Base-by-base conservation (phyloP, 257 asterid genomes). In the Lycium ferocissimum region DNA sequence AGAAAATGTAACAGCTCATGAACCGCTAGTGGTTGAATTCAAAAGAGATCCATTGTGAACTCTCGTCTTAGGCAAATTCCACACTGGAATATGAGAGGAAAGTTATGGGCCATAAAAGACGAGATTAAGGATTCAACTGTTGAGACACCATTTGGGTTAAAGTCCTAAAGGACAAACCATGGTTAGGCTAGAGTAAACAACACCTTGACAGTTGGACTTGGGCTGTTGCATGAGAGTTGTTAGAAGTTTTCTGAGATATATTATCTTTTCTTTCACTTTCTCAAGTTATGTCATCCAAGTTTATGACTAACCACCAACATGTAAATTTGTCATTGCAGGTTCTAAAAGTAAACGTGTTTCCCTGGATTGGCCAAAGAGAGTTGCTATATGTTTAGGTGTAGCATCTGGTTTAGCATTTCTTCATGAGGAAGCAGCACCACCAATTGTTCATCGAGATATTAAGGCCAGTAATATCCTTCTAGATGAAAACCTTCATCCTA, bases 391-490 rank as follows among this genome's bases (percentile, higher is more conserved):
- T 43, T 37, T 84, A 70, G 98, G 97, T 12, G 94, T 94, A 15
- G 98, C 98, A 85, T 85, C 92, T 35, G 98, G 96, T 62, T 94
- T 95, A 82, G 94, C 92, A 54, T 95, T 92, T 86, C 98, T 95
- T 83, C 98, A 95, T 45, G 98, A 95, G 87, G 96, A 94, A 56
- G 93, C 88, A 17, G 91, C 89, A 49, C 97, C 96, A 0, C 61
- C 65, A 72, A 94, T 95, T 73, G 98, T 95, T 72, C 98, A 95
- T 80, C 93, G 97, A 45, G 98, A 95, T 85, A 92, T 95, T 81
- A 95, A 94, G 91, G 98, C 98, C 62, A 93, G 97, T 90, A 95
- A 95, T 47, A 92, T 95, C 84, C 98, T 95, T 73, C 95, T 95
- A 22, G 98, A 94, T 80, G 91, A 81, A 80, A 86, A 91, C 47